Base-by-base conservation (phyloP, 208 protist species). In the Leishmania tropica region DNA sequence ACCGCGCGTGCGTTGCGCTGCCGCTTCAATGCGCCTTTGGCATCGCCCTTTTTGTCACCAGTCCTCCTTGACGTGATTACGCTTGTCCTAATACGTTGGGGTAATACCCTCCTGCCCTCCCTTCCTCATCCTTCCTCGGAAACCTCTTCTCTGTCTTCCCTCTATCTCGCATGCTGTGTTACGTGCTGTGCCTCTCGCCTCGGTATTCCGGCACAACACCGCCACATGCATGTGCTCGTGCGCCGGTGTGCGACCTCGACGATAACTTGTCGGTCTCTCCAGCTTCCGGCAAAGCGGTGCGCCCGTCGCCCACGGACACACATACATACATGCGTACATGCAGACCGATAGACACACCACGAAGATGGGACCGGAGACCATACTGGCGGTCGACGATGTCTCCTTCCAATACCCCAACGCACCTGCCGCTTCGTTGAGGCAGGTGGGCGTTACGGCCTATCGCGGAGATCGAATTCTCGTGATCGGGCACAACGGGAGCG, bases 401-500 rank as follows among this genome's bases (percentile, higher is more conserved):
- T 84, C 67, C 35, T 96, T 93, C 75, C 83, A 86, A 24, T 96
- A 96, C 80, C 89, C 87, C 40, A 78, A 80, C 3, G 64, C 82
- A 6, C 60, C 76, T 17, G n/a, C 40, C 7, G 67, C 76, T 2
- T 73, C 78, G 13, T 42, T 88, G 15, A 17, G 58, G 83, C 79
- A 89, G 58, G 81, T 96, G 8, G 83, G 31, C 75, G 54, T 98
- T 56, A 68, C 28, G 3, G 72, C 95, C 4, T 51, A 87, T 70
- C 68, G 81, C 40, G 93, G 95, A 31, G 88, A 91, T 51, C 92
- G 98, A 40, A 92, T 99, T 72, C 91, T 99, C 24, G 76, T 99
- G 13, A 92, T 99, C 47, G 99, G 98, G 40, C 90, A 92, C 72
- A 99, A 99, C 84, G 99, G 99, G 42, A 93, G 96, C 47, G 98